Evolutionary conservation across 106 monocot genomes (phyloP), one percentile per base, ranked within the genome.

Genomic region (Dioscorea zingiberensis): DNA sequence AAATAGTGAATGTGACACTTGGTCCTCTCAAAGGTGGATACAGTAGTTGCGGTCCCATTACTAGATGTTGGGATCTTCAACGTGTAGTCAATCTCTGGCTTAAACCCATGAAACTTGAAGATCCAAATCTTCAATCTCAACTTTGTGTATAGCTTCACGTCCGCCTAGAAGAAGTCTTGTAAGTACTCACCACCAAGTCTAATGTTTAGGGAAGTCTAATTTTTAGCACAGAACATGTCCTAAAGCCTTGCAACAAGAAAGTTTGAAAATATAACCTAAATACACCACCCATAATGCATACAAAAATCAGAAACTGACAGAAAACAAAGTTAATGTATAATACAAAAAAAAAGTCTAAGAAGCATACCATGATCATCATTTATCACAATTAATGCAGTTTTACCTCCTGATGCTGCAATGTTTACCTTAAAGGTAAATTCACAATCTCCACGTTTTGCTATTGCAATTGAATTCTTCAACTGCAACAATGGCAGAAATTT

Each of bases 191-290:
- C n/a, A n/a, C n/a, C n/a, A n/a, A n/a, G n/a, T 26, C 54, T 81
- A 47, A 95, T 81, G 38, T 80, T 60, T 49, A 82, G 38, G 8
- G 68, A 54, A 38, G 85, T 85, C 48, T 83, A 87, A 72, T 91
- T 85, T 57, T 81, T 70, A 57, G 56, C 55, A 75, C 95, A 95
- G 9, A 71, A 76, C 91, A 95, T 95, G 69, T 79, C 68, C 29
- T 48, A 48, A 57, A 95, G 76, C 44, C 77, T 91, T 95, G 83
- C 29, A 60, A 54, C 9, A 71, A 17, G 19, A 59, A 59, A 59
- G n/a, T 47, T 47, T 47, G 13, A 47, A 13, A 6, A 25, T 25
- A 21, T 19, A 55, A 55, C 12, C 12, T 17, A 15, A 24, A 5
- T 59, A 4, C 24, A 8, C 3, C 16, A 59, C 25, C 23, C 27